Percentiles rank a stretch among this genome's conserved stretches.
Conservation (phyloP, 345 rosid species). For the Ceriops tagal region DNA sequence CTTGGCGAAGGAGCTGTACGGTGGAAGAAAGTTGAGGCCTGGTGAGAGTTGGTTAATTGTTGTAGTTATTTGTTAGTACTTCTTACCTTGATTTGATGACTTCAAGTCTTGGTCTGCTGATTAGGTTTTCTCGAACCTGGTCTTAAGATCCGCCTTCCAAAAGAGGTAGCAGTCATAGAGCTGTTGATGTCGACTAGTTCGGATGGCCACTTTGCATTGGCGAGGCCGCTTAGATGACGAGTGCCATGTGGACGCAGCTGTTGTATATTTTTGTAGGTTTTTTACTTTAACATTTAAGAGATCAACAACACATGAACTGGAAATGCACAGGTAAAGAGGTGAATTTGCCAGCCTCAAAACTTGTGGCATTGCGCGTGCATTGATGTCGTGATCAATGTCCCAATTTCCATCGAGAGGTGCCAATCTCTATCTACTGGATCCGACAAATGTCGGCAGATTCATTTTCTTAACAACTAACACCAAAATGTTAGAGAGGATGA, state of each 20-base stretch:
- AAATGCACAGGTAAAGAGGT: no score
- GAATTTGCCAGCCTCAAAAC: no score
- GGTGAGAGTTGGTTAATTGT: constrained; percentile 36
- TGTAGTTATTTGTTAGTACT: background rate
- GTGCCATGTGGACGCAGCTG: background rate
- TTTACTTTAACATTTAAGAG: background rate
- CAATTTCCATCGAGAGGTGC: no score
- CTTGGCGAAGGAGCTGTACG: constrained; percentile 63
- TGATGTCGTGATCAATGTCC: no score
- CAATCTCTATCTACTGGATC: no score
- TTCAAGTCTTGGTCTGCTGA: constrained; percentile 8
- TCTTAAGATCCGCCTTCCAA: constrained; percentile 40
- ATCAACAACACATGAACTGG: no score
- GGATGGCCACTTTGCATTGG: constrained; percentile 56
- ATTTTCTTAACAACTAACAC: no score
- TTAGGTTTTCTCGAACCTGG: constrained; percentile 68
- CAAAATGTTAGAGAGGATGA: no score
- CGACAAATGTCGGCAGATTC: no score
- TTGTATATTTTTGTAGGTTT: background rate
- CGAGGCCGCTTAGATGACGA: constrained; percentile 42
- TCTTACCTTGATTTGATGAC: constrained; percentile 3
- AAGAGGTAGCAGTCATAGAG: constrained; percentile 55
- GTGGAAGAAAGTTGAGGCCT: constrained; percentile 54
- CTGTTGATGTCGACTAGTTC: constrained; percentile 59
- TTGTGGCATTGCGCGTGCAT: no score